Percentiles rank a stretch among this genome's conserved stretches.
Evolutionary conservation across 768 basidiomycete species (phyloP).

Genomic region (Holtermanniella nyarrowii): DNA sequence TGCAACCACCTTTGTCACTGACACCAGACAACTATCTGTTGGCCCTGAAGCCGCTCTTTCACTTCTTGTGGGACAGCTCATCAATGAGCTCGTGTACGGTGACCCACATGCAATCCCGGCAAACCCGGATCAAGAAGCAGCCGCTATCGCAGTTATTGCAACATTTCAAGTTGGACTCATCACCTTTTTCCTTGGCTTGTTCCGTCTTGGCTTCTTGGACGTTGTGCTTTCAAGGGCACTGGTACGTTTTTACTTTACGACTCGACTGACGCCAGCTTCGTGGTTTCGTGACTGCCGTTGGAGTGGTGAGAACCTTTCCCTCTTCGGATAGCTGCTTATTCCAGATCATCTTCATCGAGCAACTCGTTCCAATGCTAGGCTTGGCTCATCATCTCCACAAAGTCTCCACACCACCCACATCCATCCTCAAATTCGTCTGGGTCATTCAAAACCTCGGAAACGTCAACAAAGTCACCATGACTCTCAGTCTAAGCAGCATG

Average conservation of each 20-base stretch:
- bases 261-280: constrained; percentile 44
- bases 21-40: constrained; percentile 37
- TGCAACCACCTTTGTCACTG: constrained; percentile 17
- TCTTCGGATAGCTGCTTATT: background rate
- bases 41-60: constrained; percentile 81
- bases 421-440: constrained; percentile 57
- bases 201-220: constrained; percentile 84
- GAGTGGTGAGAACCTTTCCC: constrained; percentile 15
- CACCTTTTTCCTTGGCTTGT: constrained; percentile 72
- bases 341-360: constrained; percentile 63
- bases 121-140: constrained; percentile 49
- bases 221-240: constrained; percentile 83
- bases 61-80: constrained; percentile 74
- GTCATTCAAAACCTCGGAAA: constrained; percentile 49
- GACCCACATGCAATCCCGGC: constrained; percentile 44
- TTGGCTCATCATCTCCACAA: constrained; percentile 42
- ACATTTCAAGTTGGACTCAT: constrained; percentile 81
- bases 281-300: constrained; percentile 74
- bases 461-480: constrained; percentile 55
- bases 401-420: constrained; percentile 11
- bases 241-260: background rate
- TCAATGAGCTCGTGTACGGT: constrained; percentile 55
- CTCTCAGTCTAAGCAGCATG: constrained; percentile 65
- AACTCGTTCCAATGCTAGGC: constrained; percentile 79
- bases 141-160: constrained; percentile 67